Percentiles rank a stretch among this genome's conserved stretches.
phyloP scores from a whole-genome alignment of 768 basidiomycete species.

The Lactifluus subvellereus region DNA sequence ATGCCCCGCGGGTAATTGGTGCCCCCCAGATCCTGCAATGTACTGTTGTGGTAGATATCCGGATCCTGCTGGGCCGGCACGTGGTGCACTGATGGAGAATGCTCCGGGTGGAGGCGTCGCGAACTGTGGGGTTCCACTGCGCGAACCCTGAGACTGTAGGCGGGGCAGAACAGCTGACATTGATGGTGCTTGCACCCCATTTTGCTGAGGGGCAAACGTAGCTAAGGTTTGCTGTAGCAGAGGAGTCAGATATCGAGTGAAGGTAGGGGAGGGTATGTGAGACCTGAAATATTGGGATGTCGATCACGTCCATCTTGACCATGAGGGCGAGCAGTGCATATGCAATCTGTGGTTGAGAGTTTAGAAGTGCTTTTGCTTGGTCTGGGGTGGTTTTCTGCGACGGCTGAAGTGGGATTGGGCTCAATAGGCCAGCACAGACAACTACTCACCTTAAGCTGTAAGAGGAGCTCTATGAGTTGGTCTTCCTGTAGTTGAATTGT shows the following conservation, averaged over 20 bases:
- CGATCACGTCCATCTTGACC: conserved; percentile 70
- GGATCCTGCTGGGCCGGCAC: conserved; percentile 13
- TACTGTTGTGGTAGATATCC: conserved; percentile 12
- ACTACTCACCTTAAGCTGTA: conserved; percentile 56
- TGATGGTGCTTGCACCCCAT: conserved; percentile 22
- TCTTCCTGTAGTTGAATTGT: conserved; percentile 50
- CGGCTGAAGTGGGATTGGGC: background rate
- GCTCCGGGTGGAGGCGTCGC: conserved; percentile 7
- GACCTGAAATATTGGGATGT: conserved; percentile 74
- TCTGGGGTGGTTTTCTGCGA: conserved; percentile 67
- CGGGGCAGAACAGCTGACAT: conserved; percentile 29
- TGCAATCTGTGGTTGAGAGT: conserved; percentile 67
- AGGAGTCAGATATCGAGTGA: background rate
- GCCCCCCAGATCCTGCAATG: background rate
- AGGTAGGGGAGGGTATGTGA: background rate
- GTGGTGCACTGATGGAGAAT: conserved; percentile 1
- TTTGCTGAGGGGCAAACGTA: conserved; percentile 36
- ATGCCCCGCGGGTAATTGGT: background rate
- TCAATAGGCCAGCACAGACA: background rate
- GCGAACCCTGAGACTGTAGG: conserved; percentile 31
- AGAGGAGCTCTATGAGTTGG: conserved; percentile 65
- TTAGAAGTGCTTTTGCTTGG: conserved; percentile 62
- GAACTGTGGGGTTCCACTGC: conserved; percentile 17
- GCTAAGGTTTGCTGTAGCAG: conserved; percentile 56
- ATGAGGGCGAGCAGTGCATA: conserved; percentile 73